These are phyloP conservation scores for Colletotrichum viniferum DNA, from an alignment of 2,329 filamentous ascomycete species.

Conservation along the genomic window DNA sequence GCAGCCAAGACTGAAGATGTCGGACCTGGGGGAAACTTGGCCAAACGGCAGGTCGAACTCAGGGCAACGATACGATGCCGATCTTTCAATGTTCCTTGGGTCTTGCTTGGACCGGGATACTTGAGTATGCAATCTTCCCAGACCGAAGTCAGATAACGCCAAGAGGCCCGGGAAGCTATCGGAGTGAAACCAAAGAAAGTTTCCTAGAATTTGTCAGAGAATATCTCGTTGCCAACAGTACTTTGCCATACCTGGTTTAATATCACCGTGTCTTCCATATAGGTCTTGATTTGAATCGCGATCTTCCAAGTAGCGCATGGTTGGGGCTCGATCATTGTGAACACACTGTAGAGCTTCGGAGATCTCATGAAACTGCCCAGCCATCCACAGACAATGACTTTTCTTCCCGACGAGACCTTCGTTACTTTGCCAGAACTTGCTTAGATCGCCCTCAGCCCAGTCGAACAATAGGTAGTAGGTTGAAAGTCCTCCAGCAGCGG, in stretches of 20 bases:
- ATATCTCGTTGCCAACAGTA: neutral
- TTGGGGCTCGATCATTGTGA: neutral
- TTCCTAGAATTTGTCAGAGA: neutral
- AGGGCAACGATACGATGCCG: slow-evolving; percentile 42
- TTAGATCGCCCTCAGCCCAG: slow-evolving; percentile 4
- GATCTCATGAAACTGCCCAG: neutral
- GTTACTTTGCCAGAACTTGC: slow-evolving; percentile 7
- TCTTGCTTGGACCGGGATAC: neutral
- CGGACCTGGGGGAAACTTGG: slow-evolving; percentile 25
- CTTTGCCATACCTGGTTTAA: neutral
- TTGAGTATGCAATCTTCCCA: neutral
- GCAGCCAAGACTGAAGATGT: slow-evolving; percentile 41
- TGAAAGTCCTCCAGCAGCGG: neutral
- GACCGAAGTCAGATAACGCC: neutral
- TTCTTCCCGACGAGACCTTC: neutral
- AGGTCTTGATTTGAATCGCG: neutral
- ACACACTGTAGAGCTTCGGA: neutral
- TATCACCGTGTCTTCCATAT: slow-evolving; percentile 5
- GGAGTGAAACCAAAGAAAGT: neutral
- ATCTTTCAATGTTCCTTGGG: slow-evolving; percentile 3
- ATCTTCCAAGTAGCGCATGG: neutral
- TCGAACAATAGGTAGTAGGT: slow-evolving; percentile 3
- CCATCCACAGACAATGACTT: neutral
- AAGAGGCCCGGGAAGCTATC: neutral
- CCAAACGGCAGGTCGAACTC: slow-evolving; percentile 32